Base-by-base conservation (phyloP, 2,329 filamentous ascomycete genomes). In the Aspergillus piperis region DNA sequence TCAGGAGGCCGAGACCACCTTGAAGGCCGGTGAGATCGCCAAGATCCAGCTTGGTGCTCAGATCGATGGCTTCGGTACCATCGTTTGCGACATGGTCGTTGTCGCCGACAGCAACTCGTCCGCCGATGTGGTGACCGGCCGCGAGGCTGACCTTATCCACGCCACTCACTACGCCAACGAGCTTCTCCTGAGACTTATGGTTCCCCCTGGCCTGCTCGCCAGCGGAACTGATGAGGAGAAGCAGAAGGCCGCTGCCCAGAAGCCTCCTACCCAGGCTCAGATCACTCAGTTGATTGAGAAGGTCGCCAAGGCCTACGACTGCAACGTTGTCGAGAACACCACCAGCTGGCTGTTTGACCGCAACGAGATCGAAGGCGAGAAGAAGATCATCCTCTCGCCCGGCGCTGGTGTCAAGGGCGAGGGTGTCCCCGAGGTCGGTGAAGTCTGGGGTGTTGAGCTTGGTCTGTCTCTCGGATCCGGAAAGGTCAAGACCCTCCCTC, bases 41-140 rank as follows among this genome's bases (percentile, higher is more conserved):
- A 99, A 99, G 87, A 95, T 99, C 77, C 95, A 99, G 82, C 87
- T 99, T n/a, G 95, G 95, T 73, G 95, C 95, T 55, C 95, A 99
- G 82, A 97, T 99, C 66, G 92, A 98, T 81, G 95, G 95, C 57
- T 96, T 98, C 74, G 92, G 92, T 70, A 90, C 94, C 68, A 97
- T 99, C 75, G 91, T 97, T 70, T 97, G 95, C 81, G 90, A 97
- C 80, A 96, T 92, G 62, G 84, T 98, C 68, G 78, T 97, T 61
- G 89, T 96, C 54, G 83, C 83, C 62, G 83, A 55, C 53, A 47
- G 39, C 41, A 55, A 36, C 25, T 55, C 53, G 17, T 42, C 86
- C 70, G 78, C 84, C 59, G 88, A 86, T 66, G 83, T 84, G 69
- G 80, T 96, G 69, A 86, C 87, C 58, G 92, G 90, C 69, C 89